These are phyloP conservation scores for Trichosporon ovoides DNA, from an alignment of 1,284 basidiomycete species.

Conservation along the genomic window DNA sequence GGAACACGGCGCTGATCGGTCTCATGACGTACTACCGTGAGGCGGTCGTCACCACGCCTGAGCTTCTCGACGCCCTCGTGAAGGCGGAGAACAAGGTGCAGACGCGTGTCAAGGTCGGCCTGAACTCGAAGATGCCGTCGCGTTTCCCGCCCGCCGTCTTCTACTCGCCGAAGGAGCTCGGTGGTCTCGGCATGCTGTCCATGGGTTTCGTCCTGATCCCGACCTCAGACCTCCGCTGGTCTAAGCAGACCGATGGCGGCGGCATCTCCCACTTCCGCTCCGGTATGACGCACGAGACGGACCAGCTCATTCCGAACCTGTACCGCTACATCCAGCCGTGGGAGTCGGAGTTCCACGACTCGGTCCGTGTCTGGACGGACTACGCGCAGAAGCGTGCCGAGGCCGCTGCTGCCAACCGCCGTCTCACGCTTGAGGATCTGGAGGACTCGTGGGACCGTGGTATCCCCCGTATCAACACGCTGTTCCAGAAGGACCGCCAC, in stretches of 20 bases:
- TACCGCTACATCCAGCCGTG: constrained; percentile 98
- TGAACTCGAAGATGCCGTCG: constrained; percentile 99
- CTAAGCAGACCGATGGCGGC: constrained; percentile 94
- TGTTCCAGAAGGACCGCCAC: constrained; percentile 84
- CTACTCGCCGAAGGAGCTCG: constrained; percentile 91
- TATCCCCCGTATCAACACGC: constrained; percentile 61
- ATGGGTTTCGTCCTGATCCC: constrained; percentile 99
- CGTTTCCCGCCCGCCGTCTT: constrained; percentile 96
- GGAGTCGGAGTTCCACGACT: constrained; percentile 98
- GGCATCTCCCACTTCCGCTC: constrained; percentile 93
- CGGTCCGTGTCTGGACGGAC: constrained; percentile 97
- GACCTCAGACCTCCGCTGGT: constrained; percentile 94
- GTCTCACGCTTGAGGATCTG: constrained; percentile 91
- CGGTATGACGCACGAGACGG: constrained; percentile 92
- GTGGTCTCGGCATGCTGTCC: constrained; percentile 97
- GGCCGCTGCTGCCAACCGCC: constrained; percentile 93
- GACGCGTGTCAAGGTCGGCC: constrained; percentile 96
- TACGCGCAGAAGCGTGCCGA: constrained; percentile 99
- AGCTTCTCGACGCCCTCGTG: constrained; percentile 86
- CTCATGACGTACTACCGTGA: constrained; percentile 98
- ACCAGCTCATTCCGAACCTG: constrained; percentile 91
- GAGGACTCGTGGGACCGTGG: constrained; percentile 96
- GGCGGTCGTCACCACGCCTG: constrained; percentile 96
- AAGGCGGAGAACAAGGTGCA: constrained; percentile 99
- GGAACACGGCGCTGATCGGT: constrained; percentile 93